These are phyloP conservation scores for Aspergillus neotritici DNA, from an alignment of 2,329 filamentous ascomycete species.

Conservation along the genomic window DNA sequence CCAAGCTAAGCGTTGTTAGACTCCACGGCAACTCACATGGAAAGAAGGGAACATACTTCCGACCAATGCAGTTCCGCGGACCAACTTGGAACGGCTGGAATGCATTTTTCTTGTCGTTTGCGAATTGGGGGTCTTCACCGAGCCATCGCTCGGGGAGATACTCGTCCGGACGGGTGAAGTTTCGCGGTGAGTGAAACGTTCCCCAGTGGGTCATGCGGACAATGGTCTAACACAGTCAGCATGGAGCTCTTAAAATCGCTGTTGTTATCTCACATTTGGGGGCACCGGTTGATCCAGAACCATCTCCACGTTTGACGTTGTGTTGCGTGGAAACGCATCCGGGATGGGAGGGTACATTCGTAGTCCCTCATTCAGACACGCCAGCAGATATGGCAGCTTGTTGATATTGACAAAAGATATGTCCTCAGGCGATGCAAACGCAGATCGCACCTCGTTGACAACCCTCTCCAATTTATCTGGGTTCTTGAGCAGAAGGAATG, in stretches of 20 bases:
- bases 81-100: conserved; percentile 34
- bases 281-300: conserved; percentile 1
- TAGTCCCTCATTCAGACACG: conserved; percentile 45
- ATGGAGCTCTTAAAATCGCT: not conserved
- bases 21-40: not conserved
- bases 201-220: conserved; percentile 13
- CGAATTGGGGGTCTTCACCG: conserved; percentile 10
- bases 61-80: conserved; percentile 32
- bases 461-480: not conserved
- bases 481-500: conserved; percentile 2
- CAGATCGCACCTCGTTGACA: not conserved
- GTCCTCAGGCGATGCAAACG: not conserved
- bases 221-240: not conserved
- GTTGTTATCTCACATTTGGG: not conserved
- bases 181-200: conserved; percentile 19
- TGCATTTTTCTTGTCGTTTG: conserved; percentile 18
- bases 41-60: conserved; percentile 14
- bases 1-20: conserved; percentile 31
- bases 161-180: conserved; percentile 19
- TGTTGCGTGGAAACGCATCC: conserved; percentile 4
- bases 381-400: conserved; percentile 40
- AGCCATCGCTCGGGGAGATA: conserved; percentile 35
- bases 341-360: conserved; percentile 43
- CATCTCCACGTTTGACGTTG: not conserved
- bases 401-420: conserved; percentile 3